phyloP scores from a whole-genome alignment of 768 basidiomycete genomes.

The Mrakia blollopis region DNA sequence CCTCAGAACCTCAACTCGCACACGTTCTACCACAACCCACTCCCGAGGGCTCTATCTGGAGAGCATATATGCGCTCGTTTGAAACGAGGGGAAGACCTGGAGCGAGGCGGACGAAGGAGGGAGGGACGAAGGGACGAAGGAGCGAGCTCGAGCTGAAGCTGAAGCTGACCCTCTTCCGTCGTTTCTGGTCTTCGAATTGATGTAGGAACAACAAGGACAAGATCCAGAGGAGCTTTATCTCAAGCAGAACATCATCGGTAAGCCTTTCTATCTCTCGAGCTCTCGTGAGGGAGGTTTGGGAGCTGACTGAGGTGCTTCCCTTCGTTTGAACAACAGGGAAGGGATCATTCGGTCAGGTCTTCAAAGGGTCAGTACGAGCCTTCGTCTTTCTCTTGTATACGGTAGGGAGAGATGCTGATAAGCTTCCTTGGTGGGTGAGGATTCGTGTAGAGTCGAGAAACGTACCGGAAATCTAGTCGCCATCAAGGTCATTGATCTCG shows the following conservation, averaged over 20 bases:
- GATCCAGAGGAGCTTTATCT: conserved; percentile 98
- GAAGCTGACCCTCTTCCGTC: background rate
- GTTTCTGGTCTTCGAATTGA: background rate
- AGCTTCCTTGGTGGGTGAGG: too few species aligned
- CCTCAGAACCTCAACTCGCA: too few species aligned
- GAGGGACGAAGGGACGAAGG: background rate
- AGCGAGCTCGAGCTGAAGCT: background rate
- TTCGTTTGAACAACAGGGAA: conserved; percentile 59
- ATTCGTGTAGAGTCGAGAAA: conserved; percentile 96
- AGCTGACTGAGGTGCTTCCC: too few species aligned
- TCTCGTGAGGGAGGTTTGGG: too few species aligned
- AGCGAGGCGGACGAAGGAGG: background rate
- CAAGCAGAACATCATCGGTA: conserved; percentile 94
- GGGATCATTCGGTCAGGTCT: conserved; percentile 99
- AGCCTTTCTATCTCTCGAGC: conserved; percentile 32
- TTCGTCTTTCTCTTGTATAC: background rate
- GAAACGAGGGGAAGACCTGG: too few species aligned
- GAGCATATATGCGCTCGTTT: background rate
- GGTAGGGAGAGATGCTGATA: background rate
- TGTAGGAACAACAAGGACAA: conserved; percentile 20
- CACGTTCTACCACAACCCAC: too few species aligned
- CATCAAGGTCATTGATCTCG: conserved; percentile 96
- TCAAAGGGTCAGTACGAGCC: conserved; percentile 67
- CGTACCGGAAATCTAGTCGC: conserved; percentile 94
- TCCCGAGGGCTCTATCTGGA: too few species aligned